phyloP scores from a whole-genome alignment of 169 alveolate species.

The Haemoproteus tartakovskyi region DNA sequence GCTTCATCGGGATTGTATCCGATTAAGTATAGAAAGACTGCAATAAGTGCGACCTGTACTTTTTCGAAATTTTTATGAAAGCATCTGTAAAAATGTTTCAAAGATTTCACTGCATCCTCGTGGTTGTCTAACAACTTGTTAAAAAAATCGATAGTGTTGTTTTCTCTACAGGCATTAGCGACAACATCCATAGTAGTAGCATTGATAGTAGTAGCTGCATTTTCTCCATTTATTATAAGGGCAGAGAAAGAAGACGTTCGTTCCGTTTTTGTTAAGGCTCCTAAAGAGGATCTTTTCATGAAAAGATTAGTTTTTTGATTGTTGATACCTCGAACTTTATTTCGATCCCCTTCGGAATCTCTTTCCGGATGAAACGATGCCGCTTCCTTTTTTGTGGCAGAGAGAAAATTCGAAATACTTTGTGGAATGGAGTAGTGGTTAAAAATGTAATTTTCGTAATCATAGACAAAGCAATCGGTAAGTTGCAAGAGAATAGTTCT shows the following conservation, averaged over 20 bases:
- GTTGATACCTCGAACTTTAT: background rate
- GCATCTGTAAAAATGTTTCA: conserved; percentile 31
- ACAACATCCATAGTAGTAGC: background rate
- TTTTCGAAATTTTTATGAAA: conserved; percentile 63
- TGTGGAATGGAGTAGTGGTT: conserved; percentile 59
- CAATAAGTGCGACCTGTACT: conserved; percentile 58
- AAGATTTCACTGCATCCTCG: conserved; percentile 32
- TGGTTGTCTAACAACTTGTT: conserved; percentile 27
- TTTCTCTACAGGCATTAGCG: background rate
- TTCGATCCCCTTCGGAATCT: background rate
- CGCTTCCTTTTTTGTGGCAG: conserved; percentile 25
- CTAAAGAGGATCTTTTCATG: no score
- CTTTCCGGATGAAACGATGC: no score
- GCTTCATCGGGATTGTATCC: no score
- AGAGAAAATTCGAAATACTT: conserved; percentile 55
- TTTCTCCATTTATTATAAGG: background rate
- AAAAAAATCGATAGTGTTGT: conserved; percentile 33
- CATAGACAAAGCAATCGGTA: conserved; percentile 65
- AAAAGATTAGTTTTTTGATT: background rate
- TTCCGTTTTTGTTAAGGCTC: background rate
- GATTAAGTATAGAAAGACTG: conserved; percentile 50
- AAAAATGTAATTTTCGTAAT: conserved; percentile 64
- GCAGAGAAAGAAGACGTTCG: background rate
- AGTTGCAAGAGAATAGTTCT: conserved; percentile 56
- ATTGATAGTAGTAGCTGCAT: background rate